Percentiles rank a stretch among this genome's conserved stretches.
phyloP scores from a whole-genome alignment of 2,329 filamentous ascomycete genomes.

The Cordyceps cicadae region DNA sequence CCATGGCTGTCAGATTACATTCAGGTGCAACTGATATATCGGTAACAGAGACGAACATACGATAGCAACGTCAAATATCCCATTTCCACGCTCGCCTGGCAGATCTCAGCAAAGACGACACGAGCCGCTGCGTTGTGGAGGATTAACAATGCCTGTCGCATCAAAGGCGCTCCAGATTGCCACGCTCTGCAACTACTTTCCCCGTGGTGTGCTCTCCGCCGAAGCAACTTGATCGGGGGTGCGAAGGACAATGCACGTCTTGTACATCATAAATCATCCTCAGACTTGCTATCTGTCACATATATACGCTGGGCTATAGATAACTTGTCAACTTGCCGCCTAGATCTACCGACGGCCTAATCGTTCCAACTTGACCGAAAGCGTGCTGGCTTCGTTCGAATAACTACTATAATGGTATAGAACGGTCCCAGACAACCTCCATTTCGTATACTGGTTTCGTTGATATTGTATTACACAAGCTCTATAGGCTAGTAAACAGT shows the following conservation, averaged over 20 bases:
- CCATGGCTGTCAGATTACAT: neutral
- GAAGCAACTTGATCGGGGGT: neutral
- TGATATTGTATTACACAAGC: constrained; percentile 8
- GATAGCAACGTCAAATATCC: neutral
- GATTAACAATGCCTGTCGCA: too few species aligned
- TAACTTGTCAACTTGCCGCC: too few species aligned
- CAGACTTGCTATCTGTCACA: too few species aligned
- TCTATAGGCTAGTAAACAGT: constrained; percentile 5
- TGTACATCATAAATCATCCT: too few species aligned
- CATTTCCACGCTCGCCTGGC: neutral
- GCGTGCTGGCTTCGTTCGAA: neutral
- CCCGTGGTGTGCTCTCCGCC: neutral
- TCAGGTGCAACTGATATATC: neutral
- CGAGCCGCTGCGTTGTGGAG: too few species aligned
- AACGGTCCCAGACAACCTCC: neutral
- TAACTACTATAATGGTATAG: neutral
- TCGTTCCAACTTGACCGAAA: too few species aligned
- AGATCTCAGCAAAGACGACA: too few species aligned
- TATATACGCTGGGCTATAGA: too few species aligned
- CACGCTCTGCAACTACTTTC: neutral
- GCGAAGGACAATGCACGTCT: neutral
- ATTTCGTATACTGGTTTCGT: neutral
- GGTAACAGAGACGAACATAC: neutral
- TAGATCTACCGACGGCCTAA: too few species aligned
- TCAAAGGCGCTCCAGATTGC: too few species aligned